Evolutionary conservation across 2,329 filamentous ascomycete genomes (phyloP).

Genomic region (Alternaria ethzedia): DNA sequence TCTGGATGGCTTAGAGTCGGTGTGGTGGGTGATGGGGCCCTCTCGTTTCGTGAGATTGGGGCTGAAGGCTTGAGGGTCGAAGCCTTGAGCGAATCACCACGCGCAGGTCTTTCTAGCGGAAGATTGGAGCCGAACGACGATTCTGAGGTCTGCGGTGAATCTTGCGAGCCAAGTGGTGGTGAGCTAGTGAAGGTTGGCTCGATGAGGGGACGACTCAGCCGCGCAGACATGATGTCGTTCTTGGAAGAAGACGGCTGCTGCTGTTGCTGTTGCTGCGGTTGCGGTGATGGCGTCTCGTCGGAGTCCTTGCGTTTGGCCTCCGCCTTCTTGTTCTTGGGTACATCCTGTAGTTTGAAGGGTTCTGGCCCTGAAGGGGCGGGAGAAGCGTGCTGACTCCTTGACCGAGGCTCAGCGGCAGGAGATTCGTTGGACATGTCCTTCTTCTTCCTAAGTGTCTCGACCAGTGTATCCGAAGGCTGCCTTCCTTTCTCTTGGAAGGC

Average conservation of each 20-base stretch:
- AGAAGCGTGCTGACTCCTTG: conserved; percentile 46
- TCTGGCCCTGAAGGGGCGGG: conserved; percentile 45
- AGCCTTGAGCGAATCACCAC: conserved; percentile 65
- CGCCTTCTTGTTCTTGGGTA: conserved; percentile 69
- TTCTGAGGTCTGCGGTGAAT: conserved; percentile 42
- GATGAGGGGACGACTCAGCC: conserved; percentile 38
- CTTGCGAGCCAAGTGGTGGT: conserved; percentile 45
- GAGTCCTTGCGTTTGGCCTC: conserved; percentile 55
- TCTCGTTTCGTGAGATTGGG: conserved; percentile 66
- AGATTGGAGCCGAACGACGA: conserved; percentile 50
- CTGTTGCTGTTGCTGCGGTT: conserved; percentile 23
- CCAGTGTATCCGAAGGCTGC: conserved; percentile 66
- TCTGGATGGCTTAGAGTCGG: conserved; percentile 48
- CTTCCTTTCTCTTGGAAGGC: conserved; percentile 86
- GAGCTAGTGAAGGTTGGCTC: conserved; percentile 49
- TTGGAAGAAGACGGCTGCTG: conserved; percentile 50
- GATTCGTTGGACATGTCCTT: conserved; percentile 44
- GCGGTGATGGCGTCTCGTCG: conserved; percentile 45
- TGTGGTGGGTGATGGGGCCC: conserved; percentile 53
- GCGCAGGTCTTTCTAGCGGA: conserved; percentile 57
- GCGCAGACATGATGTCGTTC: conserved; percentile 46
- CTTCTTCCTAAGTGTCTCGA: conserved; percentile 60
- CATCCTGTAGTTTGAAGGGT: conserved; percentile 78
- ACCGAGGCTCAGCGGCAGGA: conserved; percentile 58
- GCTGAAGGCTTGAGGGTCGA: conserved; percentile 52